Evolutionary conservation across 345 rosid genomes (phyloP).

Genomic region (Conringia planisiliqua): DNA sequence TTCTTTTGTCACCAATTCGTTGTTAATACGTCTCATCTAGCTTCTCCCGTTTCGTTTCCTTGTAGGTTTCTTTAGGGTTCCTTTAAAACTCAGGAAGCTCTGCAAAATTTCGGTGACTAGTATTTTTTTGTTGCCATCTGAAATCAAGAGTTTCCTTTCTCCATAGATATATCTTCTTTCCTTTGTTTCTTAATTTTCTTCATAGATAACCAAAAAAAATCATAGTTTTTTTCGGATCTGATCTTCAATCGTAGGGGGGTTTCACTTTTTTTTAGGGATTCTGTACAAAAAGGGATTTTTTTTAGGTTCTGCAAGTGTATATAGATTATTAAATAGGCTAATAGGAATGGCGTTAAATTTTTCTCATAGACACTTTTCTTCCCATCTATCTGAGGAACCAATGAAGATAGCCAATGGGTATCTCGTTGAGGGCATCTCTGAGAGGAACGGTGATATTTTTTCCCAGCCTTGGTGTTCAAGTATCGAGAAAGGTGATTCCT

Average conservation of each 20-base stretch:
- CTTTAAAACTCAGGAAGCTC: slow-evolving; percentile 29
- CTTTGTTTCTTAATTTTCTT: neutral
- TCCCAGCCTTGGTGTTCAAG: slow-evolving; percentile 42
- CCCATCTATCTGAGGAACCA: slow-evolving; percentile 66
- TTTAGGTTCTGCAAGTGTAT: neutral
- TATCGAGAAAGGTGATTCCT: slow-evolving; percentile 47
- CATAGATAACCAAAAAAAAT: neutral
- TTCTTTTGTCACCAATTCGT: slow-evolving; percentile 27
- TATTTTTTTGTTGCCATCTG: slow-evolving; percentile 46
- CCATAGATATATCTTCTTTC: slow-evolving; percentile 18
- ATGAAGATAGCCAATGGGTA: slow-evolving; percentile 68
- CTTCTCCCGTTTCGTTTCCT: neutral
- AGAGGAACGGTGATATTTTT: slow-evolving; percentile 42
- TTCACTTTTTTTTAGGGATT: slow-evolving; percentile 12
- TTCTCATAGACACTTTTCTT: slow-evolving; percentile 63
- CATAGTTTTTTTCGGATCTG: slow-evolving; percentile 23
- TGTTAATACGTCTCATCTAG: slow-evolving; percentile 29
- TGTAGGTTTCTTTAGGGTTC: slow-evolving; percentile 17
- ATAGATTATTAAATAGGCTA: slow-evolving; percentile 9
- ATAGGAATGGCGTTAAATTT: slow-evolving; percentile 77
- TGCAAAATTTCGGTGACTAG: slow-evolving; percentile 36
- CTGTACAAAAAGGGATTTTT: slow-evolving; percentile 17
- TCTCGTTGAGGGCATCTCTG: slow-evolving; percentile 46
- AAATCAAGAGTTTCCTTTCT: slow-evolving; percentile 41
- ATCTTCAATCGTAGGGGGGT: slow-evolving; percentile 27